Evolutionary conservation across 2,329 filamentous ascomycete species (phyloP).

Genomic region (Fusarium ramigenum): DNA sequence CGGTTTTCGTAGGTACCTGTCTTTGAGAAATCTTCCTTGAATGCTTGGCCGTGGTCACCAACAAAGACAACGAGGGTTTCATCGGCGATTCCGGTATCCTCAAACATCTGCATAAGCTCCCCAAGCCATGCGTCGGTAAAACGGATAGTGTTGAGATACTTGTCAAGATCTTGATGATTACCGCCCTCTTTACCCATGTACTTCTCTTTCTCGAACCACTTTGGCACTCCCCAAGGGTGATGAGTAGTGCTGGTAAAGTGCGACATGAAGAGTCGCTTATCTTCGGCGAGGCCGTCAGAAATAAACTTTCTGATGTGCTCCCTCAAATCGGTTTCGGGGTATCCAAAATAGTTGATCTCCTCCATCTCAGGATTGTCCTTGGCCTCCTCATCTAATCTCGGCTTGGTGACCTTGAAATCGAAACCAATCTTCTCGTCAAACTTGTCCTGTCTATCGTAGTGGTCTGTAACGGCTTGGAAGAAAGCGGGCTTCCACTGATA

Average conservation of each 20-base stretch:
- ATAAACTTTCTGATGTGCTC: slow-evolving; percentile 47
- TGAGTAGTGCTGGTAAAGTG: slow-evolving; percentile 50
- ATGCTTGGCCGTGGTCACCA: slow-evolving; percentile 48
- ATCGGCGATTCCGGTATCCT: slow-evolving; percentile 45
- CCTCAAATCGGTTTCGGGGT: slow-evolving; percentile 44
- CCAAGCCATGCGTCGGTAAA: slow-evolving; percentile 47
- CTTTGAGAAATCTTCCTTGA: slow-evolving; percentile 45
- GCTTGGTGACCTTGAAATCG: slow-evolving; percentile 42
- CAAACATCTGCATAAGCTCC: slow-evolving; percentile 45
- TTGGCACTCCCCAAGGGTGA: slow-evolving; percentile 43
- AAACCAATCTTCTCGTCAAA: slow-evolving; percentile 47
- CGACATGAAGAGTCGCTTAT: slow-evolving; percentile 48
- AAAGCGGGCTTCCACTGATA: slow-evolving; percentile 46
- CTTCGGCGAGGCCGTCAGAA: slow-evolving; percentile 40
- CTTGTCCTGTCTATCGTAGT: slow-evolving; percentile 46
- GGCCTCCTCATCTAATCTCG: slow-evolving; percentile 40
- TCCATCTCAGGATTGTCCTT: slow-evolving; percentile 30
- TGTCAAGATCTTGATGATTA: slow-evolving; percentile 43
- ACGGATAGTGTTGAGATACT: slow-evolving; percentile 46
- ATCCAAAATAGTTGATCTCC: slow-evolving; percentile 48
- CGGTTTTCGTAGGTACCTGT: slow-evolving; percentile 47
- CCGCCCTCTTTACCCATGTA: slow-evolving; percentile 38
- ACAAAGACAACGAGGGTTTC: slow-evolving; percentile 48
- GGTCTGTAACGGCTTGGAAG: slow-evolving; percentile 48
- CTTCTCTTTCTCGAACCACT: slow-evolving; percentile 40